Evolutionary conservation across 2,329 filamentous ascomycete species (phyloP).

Genomic region (Calonectria ilicicola): DNA sequence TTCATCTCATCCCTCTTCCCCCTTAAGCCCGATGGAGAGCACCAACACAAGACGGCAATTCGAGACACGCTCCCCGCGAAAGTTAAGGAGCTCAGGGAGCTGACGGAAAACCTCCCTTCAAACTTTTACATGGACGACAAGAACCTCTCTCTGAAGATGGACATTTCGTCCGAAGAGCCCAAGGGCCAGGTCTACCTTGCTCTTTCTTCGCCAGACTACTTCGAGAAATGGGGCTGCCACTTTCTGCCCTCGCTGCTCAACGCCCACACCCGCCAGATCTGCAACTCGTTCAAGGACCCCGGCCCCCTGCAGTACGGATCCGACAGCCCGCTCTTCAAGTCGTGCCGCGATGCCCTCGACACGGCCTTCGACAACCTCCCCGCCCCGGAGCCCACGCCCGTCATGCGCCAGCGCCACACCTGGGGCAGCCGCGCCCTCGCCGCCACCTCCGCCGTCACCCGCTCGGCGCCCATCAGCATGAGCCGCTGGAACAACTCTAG

Average conservation of each 20-base stretch:
- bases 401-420: not conserved
- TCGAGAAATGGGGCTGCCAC: constrained; percentile 66
- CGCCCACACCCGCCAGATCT: constrained; percentile 68
- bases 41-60: constrained; percentile 30
- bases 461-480: constrained; percentile 51
- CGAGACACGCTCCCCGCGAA: constrained; percentile 15
- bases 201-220: constrained; percentile 52
- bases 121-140: constrained; percentile 48
- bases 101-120: constrained; percentile 52
- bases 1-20: constrained; percentile 61
- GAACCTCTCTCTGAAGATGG: constrained; percentile 61
- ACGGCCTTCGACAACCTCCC: constrained; percentile 61
- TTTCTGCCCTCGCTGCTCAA: constrained; percentile 68
- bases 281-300: constrained; percentile 72
- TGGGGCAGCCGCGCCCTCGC: not conserved
- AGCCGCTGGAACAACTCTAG: constrained; percentile 54
- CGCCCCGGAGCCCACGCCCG: constrained; percentile 54
- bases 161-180: constrained; percentile 57
- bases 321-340: constrained; percentile 62
- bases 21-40: constrained; percentile 46
- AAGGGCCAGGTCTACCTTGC: constrained; percentile 65
- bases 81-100: constrained; percentile 39
- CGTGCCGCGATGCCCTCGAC: constrained; percentile 63
- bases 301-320: constrained; percentile 67
- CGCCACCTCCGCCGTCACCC: not conserved